These are phyloP conservation scores for Amniculicola lignicola DNA, from an alignment of 495 filamentous ascomycete species.

Conservation along the genomic window DNA sequence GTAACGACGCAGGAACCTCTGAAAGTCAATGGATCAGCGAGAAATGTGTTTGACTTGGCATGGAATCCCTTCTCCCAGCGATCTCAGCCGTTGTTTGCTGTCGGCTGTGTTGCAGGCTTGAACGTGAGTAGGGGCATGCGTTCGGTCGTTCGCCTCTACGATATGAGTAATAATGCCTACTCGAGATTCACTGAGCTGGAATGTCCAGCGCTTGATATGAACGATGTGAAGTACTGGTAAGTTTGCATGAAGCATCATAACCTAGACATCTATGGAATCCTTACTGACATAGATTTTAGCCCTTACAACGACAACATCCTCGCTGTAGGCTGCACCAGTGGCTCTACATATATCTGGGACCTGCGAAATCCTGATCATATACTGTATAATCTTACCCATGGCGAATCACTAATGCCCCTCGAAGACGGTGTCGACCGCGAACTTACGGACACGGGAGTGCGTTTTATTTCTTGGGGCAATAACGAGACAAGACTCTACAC, in stretches of 20 bases:
- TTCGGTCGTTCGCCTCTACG: conserved; percentile 55
- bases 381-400: conserved; percentile 69
- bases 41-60: conserved; percentile 75
- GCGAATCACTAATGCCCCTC: conserved; percentile 60
- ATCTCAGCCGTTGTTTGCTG: conserved; percentile 59
- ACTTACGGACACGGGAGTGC: conserved; percentile 73
- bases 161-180: conserved; percentile 40
- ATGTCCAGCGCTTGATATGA: conserved; percentile 81
- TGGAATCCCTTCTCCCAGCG: conserved; percentile 64
- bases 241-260: not conserved
- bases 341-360: conserved; percentile 84
- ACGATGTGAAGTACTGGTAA: conserved; percentile 62
- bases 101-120: conserved; percentile 35
- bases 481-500: conserved; percentile 72
- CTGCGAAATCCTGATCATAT: conserved; percentile 53
- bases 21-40: conserved; percentile 49
- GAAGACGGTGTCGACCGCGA: conserved; percentile 57
- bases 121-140: conserved; percentile 43
- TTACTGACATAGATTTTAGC: conserved; percentile 15
- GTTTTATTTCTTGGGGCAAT: conserved; percentile 75
- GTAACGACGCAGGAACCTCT: conserved; percentile 49
- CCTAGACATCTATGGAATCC: conserved; percentile 1
- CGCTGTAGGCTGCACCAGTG: conserved; percentile 81
- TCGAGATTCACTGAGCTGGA: conserved; percentile 52
- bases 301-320: conserved; percentile 56